Percentiles rank a stretch among this genome's conserved stretches.
Conservation (phyloP, 208 protist species). For the Willaertia magna region DNA sequence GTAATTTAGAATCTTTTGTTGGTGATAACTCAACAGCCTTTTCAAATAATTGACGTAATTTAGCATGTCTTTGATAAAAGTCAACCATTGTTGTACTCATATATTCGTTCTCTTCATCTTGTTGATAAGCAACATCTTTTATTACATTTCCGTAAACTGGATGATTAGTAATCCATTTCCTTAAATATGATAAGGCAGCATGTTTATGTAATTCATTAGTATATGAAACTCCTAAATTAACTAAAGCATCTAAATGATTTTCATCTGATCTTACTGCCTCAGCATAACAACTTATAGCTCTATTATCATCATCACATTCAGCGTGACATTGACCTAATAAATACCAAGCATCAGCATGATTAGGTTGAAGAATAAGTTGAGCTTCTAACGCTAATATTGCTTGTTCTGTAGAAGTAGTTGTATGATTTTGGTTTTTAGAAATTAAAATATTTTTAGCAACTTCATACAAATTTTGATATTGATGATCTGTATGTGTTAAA, state of each 20-base stretch:
- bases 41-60: neutral
- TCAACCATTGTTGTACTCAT: neutral
- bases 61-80: neutral
- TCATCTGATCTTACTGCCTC: neutral
- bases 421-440: neutral
- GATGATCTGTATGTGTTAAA: neutral
- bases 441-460: neutral
- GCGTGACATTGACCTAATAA: neutral
- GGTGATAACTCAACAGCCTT: neutral
- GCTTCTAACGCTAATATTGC: neutral
- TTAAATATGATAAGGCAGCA: neutral
- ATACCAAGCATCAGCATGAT: neutral
- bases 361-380: no score
- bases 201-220: slow-evolving; percentile 2
- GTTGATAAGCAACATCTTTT: neutral
- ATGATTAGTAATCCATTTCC: neutral
- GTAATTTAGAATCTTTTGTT: neutral
- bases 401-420: neutral
- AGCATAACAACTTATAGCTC: neutral
- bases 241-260: neutral
- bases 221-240: neutral
- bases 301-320: slow-evolving; percentile 8
- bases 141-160: neutral
- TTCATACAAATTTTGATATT: neutral
- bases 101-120: neutral